Percentiles rank a stretch among this genome's conserved stretches.
Evolutionary conservation across 106 monocot genomes (phyloP).

Genomic region (Posidonia australis): DNA sequence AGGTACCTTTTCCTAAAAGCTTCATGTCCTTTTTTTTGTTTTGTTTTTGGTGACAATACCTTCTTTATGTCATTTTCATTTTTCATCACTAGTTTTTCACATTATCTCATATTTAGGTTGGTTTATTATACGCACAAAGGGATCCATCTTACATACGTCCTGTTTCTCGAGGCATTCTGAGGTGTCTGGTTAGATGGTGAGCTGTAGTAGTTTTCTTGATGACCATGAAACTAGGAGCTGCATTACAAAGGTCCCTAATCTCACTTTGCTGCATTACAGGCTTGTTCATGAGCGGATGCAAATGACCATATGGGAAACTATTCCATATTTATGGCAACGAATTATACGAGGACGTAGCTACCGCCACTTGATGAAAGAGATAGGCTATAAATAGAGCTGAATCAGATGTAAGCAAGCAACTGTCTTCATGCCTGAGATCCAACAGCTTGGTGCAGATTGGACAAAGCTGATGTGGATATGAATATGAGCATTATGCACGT

Average conservation of each 20-base stretch:
- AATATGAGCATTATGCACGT: too few species aligned
- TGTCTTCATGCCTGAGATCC: too few species aligned
- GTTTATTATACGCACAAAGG: slow-evolving; percentile 74
- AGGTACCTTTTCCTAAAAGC: slow-evolving; percentile 31
- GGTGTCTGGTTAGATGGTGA: slow-evolving; percentile 86
- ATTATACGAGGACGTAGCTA: slow-evolving; percentile 79
- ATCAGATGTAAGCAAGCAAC: too few species aligned
- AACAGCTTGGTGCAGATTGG: too few species aligned
- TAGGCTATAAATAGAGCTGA: slow-evolving; percentile 38
- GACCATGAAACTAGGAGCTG: neutral
- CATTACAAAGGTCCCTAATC: neutral
- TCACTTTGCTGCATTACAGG: slow-evolving; percentile 26
- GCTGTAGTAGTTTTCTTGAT: slow-evolving; percentile 3
- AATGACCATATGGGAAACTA: slow-evolving; percentile 42
- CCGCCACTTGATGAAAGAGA: slow-evolving; percentile 90
- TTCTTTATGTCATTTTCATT: neutral
- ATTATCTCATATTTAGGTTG: slow-evolving; percentile 44
- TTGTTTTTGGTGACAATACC: neutral
- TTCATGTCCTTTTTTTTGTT: neutral
- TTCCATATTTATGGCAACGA: slow-evolving; percentile 62
- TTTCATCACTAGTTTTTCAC: neutral
- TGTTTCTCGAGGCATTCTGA: slow-evolving; percentile 63
- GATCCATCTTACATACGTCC: slow-evolving; percentile 92
- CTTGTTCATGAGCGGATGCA: slow-evolving; percentile 69
- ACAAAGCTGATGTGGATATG: too few species aligned